Evolutionary conservation across 305 asterid genomes (phyloP).

Genomic region (Fraxinus nigra): DNA sequence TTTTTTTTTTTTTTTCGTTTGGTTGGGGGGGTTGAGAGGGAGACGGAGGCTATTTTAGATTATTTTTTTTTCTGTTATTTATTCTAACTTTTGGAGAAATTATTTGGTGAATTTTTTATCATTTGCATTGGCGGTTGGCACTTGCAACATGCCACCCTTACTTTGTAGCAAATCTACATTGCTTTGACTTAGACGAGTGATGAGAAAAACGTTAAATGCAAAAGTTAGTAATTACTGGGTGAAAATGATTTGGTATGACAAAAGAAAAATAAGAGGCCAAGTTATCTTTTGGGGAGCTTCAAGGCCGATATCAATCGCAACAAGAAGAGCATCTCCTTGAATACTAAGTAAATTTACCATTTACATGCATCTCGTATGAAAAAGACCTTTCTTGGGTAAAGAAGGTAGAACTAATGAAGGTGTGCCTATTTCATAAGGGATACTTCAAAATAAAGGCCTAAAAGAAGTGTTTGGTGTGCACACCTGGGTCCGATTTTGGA

Average conservation of each 20-base stretch:
- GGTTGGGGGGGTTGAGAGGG: neutral
- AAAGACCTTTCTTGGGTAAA: neutral
- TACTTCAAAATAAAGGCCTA: neutral
- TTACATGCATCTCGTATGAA: neutral
- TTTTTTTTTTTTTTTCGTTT: neutral
- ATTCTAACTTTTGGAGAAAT: neutral
- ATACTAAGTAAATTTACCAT: neutral
- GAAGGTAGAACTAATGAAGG: neutral
- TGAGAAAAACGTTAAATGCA: neutral
- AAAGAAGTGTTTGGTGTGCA: neutral
- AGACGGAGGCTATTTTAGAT: neutral
- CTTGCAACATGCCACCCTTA: neutral
- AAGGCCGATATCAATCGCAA: neutral
- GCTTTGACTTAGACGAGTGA: neutral
- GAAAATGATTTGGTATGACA: neutral
- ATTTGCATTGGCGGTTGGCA: neutral
- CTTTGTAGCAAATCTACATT: neutral
- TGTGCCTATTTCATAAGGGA: neutral
- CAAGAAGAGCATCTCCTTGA: neutral
- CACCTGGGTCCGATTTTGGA: neutral
- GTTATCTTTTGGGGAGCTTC: neutral
- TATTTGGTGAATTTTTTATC: neutral
- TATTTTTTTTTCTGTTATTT: neutral
- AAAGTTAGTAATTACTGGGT: neutral
- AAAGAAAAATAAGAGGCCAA: neutral